These are phyloP conservation scores for Cucurbitaria berberidis DNA, from an alignment of 2,329 filamentous ascomycete species.

Conservation along the genomic window DNA sequence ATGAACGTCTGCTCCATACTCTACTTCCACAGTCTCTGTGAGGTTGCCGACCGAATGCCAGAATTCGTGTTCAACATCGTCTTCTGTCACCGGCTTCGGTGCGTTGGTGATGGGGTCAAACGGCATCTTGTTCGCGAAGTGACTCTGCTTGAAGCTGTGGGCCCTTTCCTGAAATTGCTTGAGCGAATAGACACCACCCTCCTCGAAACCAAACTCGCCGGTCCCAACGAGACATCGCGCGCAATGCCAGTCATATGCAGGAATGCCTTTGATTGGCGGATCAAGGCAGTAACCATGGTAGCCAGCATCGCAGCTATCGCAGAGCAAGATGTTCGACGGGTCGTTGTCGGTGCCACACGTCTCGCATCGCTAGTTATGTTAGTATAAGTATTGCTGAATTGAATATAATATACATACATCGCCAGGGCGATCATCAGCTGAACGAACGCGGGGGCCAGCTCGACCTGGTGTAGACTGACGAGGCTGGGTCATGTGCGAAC, in stretches of 20 bases:
- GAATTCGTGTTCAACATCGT: constrained; percentile 95
- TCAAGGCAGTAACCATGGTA: constrained; percentile 91
- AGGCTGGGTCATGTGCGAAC: constrained; percentile 95
- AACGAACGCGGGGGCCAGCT: constrained; percentile 62
- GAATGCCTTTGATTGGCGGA: constrained; percentile 76
- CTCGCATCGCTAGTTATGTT: constrained; percentile 72
- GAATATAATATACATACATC: constrained; percentile 54
- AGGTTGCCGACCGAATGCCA: constrained; percentile 94
- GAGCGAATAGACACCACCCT: constrained; percentile 92
- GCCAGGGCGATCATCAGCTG: constrained; percentile 60
- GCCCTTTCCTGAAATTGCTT: constrained; percentile 97
- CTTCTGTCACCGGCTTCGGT: constrained; percentile 82
- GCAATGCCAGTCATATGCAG: constrained; percentile 93
- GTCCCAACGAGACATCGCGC: constrained; percentile 93
- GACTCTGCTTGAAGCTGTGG: constrained; percentile 90
- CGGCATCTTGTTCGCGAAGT: constrained; percentile 89
- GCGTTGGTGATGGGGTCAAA: constrained; percentile 84
- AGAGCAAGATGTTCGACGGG: constrained; percentile 72
- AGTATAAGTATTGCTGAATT: constrained; percentile 26
- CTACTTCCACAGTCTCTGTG: constrained; percentile 94
- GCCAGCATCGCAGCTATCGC: constrained; percentile 89
- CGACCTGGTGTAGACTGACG: constrained; percentile 75
- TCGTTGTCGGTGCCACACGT: constrained; percentile 83
- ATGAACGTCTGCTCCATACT: constrained; percentile 97
- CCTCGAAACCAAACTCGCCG: constrained; percentile 95